phyloP scores from a whole-genome alignment of 2,329 filamentous ascomycete species.

The Dactylellina haptotyla region DNA sequence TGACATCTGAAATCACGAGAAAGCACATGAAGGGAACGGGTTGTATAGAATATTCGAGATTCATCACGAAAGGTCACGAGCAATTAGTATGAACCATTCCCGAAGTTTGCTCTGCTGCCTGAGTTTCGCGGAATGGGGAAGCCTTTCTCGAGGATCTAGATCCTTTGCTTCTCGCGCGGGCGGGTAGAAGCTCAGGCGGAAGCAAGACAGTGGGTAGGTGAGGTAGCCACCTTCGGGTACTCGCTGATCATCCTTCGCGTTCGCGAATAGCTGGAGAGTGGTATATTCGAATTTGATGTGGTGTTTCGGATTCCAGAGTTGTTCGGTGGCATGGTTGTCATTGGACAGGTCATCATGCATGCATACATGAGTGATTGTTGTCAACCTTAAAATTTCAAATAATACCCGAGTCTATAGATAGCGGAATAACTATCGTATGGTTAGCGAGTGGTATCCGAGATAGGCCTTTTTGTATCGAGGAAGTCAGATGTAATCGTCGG shows the following conservation, averaged over 20 bases:
- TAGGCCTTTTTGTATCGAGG: too few relatives aligned
- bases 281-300: background rate
- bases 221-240: too few relatives aligned
- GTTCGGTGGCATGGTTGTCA: background rate
- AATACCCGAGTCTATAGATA: background rate
- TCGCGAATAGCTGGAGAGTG: background rate
- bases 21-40: background rate
- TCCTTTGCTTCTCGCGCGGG: conserved; percentile 2
- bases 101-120: background rate
- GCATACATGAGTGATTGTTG: background rate
- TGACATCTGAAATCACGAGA: too few relatives aligned
- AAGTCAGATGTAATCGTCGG: too few relatives aligned
- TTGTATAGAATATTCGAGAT: too few relatives aligned
- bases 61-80: background rate
- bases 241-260: too few relatives aligned
- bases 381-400: background rate
- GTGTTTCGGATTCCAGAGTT: background rate
- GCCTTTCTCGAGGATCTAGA: conserved; percentile 5
- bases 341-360: conserved; percentile 20
- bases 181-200: background rate
- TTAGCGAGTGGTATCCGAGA: background rate
- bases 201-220: too few relatives aligned
- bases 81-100: background rate
- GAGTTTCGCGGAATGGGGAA: background rate
- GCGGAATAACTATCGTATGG: background rate